Evolutionary conservation across 306 rosid genomes (phyloP).

Genomic region (Cicer arietinum): DNA sequence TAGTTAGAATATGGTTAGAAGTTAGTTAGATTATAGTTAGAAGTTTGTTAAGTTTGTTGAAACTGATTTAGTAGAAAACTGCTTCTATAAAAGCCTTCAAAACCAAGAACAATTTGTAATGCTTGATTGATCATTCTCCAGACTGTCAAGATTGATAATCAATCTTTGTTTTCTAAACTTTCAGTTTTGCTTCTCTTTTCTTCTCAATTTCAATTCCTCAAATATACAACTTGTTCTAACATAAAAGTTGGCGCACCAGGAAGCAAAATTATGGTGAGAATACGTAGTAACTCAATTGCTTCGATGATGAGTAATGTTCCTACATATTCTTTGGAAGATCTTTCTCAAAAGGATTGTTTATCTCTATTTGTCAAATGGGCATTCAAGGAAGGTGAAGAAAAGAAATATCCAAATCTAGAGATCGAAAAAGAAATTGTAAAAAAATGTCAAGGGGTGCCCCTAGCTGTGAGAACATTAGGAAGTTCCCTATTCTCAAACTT

Average conservation of each 20-base stretch:
- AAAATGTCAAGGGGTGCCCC: not conserved
- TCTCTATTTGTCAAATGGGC: slow-evolving; percentile 27
- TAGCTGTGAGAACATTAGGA: not conserved
- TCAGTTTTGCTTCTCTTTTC: too few relatives aligned
- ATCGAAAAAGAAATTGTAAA: slow-evolving; percentile 5
- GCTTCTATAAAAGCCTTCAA: too few relatives aligned
- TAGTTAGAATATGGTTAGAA: too few relatives aligned
- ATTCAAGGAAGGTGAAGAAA: not conserved
- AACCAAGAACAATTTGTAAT: too few relatives aligned
- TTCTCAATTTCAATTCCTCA: too few relatives aligned
- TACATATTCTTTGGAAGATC: not conserved
- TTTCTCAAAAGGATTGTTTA: not conserved
- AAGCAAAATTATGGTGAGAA: slow-evolving; percentile 8
- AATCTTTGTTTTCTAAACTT: too few relatives aligned
- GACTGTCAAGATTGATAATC: too few relatives aligned
- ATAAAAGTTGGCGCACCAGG: not conserved
- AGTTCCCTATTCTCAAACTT: not conserved
- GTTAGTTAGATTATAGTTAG: too few relatives aligned
- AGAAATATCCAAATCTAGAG: not conserved
- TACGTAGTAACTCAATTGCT: slow-evolving; percentile 2
- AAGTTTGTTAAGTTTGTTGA: too few relatives aligned
- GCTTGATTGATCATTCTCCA: too few relatives aligned
- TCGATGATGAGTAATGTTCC: slow-evolving; percentile 11
- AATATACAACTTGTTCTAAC: too few relatives aligned
- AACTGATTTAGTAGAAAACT: too few relatives aligned